Evolutionary conservation across 495 filamentous ascomycete species (phyloP).

Genomic region (Podospora sp.): DNA sequence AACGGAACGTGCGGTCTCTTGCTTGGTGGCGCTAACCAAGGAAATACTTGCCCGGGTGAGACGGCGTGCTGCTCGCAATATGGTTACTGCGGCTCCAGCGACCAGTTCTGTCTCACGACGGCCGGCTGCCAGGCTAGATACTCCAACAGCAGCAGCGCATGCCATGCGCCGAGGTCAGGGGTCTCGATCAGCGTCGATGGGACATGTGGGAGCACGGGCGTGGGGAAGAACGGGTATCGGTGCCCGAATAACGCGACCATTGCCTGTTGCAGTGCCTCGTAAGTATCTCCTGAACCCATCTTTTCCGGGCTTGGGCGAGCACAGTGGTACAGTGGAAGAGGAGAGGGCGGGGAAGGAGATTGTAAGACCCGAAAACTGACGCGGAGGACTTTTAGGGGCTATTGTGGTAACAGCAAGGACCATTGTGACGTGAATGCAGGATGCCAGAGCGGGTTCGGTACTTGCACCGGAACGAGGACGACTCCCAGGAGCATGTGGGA

Average conservation of each 20-base stretch:
- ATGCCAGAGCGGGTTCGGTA: conserved; percentile 37
- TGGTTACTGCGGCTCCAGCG: conserved; percentile 42
- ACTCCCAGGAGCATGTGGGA: conserved; percentile 2
- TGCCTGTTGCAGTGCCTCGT: conserved; percentile 40
- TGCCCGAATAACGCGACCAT: conserved; percentile 31
- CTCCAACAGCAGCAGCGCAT: conserved; percentile 38
- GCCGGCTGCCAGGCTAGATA: conserved; percentile 38
- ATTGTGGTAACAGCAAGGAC: conserved; percentile 39
- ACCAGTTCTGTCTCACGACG: conserved; percentile 39
- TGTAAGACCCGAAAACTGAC: not conserved
- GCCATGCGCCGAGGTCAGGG: conserved; percentile 34
- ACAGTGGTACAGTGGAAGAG: not conserved
- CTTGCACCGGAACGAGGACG: conserved; percentile 30
- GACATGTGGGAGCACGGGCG: conserved; percentile 37
- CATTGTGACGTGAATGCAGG: conserved; percentile 35
- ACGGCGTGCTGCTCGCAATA: conserved; percentile 40
- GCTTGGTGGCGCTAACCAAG: conserved; percentile 31
- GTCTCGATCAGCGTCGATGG: conserved; percentile 37
- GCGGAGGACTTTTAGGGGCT: conserved; percentile 32
- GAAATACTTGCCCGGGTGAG: conserved; percentile 39
- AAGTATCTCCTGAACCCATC: conserved; percentile 15
- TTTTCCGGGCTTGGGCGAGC: too few species aligned
- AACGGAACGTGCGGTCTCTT: conserved; percentile 39
- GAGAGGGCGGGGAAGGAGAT: not conserved
- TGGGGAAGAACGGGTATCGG: conserved; percentile 37